These are phyloP conservation scores for Pichia phayaonensis DNA, from an alignment of 805 yeast genomes.

Conservation along the genomic window DNA sequence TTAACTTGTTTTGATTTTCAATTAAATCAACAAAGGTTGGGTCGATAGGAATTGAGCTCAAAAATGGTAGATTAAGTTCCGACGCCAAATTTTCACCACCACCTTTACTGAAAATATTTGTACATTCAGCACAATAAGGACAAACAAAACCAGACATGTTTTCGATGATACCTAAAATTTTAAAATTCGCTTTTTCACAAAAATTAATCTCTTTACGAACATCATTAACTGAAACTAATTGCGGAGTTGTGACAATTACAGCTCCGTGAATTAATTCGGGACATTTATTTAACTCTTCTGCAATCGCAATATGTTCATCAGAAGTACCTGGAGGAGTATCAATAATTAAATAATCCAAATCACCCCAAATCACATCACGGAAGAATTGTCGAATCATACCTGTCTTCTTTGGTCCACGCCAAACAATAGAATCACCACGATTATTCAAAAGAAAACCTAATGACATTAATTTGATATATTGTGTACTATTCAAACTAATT, in stretches of 20 bases:
- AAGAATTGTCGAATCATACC: constrained; percentile 95
- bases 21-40: constrained; percentile 83
- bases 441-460: constrained; percentile 80
- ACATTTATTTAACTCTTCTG: constrained; percentile 69
- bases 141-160: constrained; percentile 97
- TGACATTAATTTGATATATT: constrained; percentile 54
- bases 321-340: constrained; percentile 99
- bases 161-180: constrained; percentile 80
- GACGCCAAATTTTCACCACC: constrained; percentile 78
- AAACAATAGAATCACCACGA: constrained; percentile 85
- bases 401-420: constrained; percentile 98
- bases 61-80: constrained; percentile 51
- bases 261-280: constrained; percentile 78
- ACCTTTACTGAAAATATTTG: constrained; percentile 86
- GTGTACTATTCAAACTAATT: constrained; percentile 22
- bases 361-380: constrained; percentile 87
- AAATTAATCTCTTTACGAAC: constrained; percentile 91
- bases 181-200: constrained; percentile 76
- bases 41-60: constrained; percentile 90
- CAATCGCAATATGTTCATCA: constrained; percentile 95
- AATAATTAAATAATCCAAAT: constrained; percentile 68
- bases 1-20: constrained; percentile 69
- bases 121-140: constrained; percentile 87
- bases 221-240: constrained; percentile 85
- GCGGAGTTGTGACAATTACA: constrained; percentile 94